These are phyloP conservation scores for Termitomyces heimii DNA, from an alignment of 768 basidiomycete species.

Conservation along the genomic window DNA sequence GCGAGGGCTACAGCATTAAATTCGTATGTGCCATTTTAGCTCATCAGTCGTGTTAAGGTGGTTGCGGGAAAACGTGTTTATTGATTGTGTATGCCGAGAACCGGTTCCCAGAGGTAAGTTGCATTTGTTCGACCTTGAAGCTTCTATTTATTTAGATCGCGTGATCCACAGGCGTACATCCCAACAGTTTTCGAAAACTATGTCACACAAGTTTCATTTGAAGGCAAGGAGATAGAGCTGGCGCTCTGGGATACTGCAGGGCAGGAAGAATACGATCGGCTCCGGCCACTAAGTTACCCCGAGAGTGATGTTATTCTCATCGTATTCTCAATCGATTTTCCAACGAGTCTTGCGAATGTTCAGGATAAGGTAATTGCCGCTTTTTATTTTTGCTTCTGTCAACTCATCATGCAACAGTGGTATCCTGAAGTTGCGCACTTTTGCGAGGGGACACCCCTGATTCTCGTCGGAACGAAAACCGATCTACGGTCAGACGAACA, in stretches of 20 bases:
- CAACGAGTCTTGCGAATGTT: constrained; percentile 85
- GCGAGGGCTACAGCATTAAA: constrained; percentile 21
- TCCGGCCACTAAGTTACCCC: constrained; percentile 81
- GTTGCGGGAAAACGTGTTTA: constrained; percentile 91
- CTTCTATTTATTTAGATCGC: constrained; percentile 13
- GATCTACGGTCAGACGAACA: constrained; percentile 85
- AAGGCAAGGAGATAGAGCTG: constrained; percentile 86
- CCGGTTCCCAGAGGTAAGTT: constrained; percentile 84
- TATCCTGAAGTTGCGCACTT: constrained; percentile 91
- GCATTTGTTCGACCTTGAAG: constrained; percentile 3
- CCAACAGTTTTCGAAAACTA: constrained; percentile 96
- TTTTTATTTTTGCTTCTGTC: not conserved
- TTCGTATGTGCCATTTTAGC: constrained; percentile 5
- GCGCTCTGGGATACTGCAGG: constrained; percentile 99
- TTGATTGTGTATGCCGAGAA: constrained; percentile 97
- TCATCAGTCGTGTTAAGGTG: constrained; percentile 41
- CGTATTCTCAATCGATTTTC: constrained; percentile 92
- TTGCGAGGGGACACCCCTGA: constrained; percentile 82
- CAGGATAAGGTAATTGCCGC: constrained; percentile 66
- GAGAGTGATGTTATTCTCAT: constrained; percentile 91
- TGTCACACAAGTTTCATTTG: constrained; percentile 80
- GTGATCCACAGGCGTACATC: constrained; percentile 66
- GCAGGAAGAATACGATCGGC: constrained; percentile 93
- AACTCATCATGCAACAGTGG: constrained; percentile 51
- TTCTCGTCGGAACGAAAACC: constrained; percentile 91